These are phyloP conservation scores for Botrytis hyacinthi DNA, from an alignment of 2,329 filamentous ascomycete species.

Conservation along the genomic window DNA sequence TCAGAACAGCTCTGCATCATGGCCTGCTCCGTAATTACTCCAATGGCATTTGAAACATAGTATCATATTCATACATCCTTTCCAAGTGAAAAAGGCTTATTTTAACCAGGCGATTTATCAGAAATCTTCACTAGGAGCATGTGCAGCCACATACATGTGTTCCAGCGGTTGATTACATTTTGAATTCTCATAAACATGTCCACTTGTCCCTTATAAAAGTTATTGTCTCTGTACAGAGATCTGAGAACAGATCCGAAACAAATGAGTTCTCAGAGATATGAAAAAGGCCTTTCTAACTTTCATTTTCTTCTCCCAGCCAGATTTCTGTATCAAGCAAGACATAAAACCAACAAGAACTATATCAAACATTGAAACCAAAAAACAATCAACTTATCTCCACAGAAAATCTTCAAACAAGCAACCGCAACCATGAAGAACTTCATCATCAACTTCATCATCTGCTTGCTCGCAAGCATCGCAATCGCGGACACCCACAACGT, in stretches of 20 bases:
- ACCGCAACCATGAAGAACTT: neutral
- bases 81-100: neutral
- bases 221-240: neutral
- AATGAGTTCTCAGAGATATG: neutral
- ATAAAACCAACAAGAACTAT: neutral
- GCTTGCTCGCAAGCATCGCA: neutral
- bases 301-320: too few species aligned
- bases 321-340: neutral
- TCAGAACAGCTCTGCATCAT: neutral
- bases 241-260: neutral
- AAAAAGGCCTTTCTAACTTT: neutral
- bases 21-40: neutral
- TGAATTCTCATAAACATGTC: neutral
- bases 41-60: neutral
- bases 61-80: neutral
- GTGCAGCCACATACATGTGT: neutral
- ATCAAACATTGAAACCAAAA: neutral
- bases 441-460: neutral
- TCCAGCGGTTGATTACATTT: too few species aligned
- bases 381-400: neutral
- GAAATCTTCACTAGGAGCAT: neutral
- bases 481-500: neutral
- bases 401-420: neutral
- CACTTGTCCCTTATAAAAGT: neutral
- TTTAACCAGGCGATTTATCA: neutral